A percentile compares a stretch with the other conserved stretches of the same genome.
Conservation (phyloP, 805 yeast genomes). For the Candida ficus region DNA sequence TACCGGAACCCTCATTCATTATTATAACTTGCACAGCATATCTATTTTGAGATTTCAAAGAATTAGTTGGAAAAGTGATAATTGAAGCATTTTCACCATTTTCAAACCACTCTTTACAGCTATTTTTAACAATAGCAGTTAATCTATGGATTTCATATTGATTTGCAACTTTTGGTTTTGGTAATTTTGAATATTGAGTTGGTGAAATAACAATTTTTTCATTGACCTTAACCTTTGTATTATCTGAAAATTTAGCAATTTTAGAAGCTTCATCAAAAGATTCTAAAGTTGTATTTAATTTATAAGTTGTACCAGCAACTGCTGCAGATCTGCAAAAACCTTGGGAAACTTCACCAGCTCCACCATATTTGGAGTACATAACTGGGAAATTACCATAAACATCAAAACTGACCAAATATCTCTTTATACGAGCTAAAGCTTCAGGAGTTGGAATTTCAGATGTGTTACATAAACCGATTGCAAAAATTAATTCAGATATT, state of each 20-base stretch:
- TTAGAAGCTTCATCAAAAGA: constrained; percentile 63
- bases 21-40: constrained; percentile 82
- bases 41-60: constrained; percentile 58
- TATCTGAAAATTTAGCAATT: constrained; percentile 70
- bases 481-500: constrained; percentile 74
- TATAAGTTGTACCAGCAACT: constrained; percentile 94
- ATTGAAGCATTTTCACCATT: constrained; percentile 80
- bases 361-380: constrained; percentile 87
- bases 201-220: constrained; percentile 81
- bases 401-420: constrained; percentile 80
- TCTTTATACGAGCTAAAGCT: constrained; percentile 75
- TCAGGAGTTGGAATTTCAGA: constrained; percentile 59
- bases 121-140: constrained; percentile 77
- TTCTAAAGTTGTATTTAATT: constrained; percentile 61
- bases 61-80: constrained; percentile 87
- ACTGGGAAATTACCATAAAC: constrained; percentile 95
- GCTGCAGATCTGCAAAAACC: constrained; percentile 98
- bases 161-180: constrained; percentile 38
- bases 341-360: constrained; percentile 93
- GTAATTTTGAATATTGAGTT: constrained; percentile 47
- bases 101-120: constrained; percentile 88
- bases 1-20: constrained; percentile 82
- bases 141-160: constrained; percentile 63
- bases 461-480: constrained; percentile 75
- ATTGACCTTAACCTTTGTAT: constrained; percentile 63